A percentile compares a stretch with the other conserved stretches of the same genome.
phyloP scores from a whole-genome alignment of 1,284 basidiomycete genomes.

The Malassezia slooffiae region DNA sequence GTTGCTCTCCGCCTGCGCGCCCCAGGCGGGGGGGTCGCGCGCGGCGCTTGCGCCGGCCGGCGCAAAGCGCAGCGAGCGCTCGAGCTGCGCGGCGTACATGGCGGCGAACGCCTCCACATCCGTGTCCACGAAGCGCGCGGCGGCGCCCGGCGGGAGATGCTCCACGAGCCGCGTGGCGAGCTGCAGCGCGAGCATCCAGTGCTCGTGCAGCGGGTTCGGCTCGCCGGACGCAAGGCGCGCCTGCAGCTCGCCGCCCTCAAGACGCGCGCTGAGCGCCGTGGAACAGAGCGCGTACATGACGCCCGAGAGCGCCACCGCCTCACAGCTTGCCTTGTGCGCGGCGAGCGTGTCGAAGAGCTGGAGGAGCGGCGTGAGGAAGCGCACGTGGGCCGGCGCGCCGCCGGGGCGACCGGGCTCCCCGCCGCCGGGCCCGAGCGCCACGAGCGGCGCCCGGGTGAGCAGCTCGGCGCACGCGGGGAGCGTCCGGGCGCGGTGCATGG shows the following conservation, averaged over 20 bases:
- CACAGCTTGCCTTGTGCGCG: constrained; percentile 62
- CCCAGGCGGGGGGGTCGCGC: neutral
- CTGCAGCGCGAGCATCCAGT: constrained; percentile 74
- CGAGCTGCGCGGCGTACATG: constrained; percentile 69
- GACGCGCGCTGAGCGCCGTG: constrained; percentile 63
- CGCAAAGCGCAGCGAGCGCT: constrained; percentile 62
- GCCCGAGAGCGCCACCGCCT: constrained; percentile 72
- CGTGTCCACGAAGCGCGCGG: constrained; percentile 67
- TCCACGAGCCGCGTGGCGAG: constrained; percentile 63
- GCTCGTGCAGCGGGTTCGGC: constrained; percentile 63
- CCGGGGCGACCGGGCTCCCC: neutral
- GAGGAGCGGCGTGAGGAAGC: constrained; percentile 53
- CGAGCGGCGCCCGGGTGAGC: constrained; percentile 2
- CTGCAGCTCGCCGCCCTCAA: constrained; percentile 65
- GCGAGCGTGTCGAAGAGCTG: constrained; percentile 78
- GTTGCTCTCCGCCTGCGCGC: neutral
- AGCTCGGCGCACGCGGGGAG: neutral
- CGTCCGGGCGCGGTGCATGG: constrained; percentile 2
- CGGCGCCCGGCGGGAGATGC: constrained; percentile 48
- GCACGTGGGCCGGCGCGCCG: constrained; percentile 1
- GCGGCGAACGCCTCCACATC: constrained; percentile 77
- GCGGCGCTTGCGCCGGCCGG: constrained; percentile 45
- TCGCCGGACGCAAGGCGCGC: constrained; percentile 59
- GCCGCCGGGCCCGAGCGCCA: neutral
- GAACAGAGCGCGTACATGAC: constrained; percentile 69